These are phyloP conservation scores for Labyrinthula sp. DNA, from an alignment of 352 stramenopile genomes.

Conservation along the genomic window DNA sequence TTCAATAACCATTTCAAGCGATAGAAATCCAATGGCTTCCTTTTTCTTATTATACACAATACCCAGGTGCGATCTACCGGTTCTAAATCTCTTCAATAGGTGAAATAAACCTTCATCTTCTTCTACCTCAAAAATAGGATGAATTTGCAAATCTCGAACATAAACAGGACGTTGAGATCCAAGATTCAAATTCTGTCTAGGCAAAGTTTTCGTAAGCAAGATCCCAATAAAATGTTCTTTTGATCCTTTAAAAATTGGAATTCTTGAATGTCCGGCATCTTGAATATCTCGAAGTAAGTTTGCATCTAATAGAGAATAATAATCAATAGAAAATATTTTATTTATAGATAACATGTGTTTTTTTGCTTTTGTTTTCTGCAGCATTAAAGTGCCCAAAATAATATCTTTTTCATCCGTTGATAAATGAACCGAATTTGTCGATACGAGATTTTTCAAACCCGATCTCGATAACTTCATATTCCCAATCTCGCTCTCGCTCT, in stretches of 20 bases:
- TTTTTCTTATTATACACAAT: slow-evolving; percentile 26
- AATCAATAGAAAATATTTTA: slow-evolving; percentile 50
- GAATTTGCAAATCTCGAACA: slow-evolving; percentile 17
- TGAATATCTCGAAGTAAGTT: slow-evolving; percentile 49
- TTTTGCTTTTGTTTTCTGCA: slow-evolving; percentile 46
- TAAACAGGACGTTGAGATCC: slow-evolving; percentile 2
- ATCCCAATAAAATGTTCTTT: slow-evolving; percentile 41
- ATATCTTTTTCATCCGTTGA: slow-evolving; percentile 55
- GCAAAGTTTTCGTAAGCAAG: slow-evolving; percentile 51
- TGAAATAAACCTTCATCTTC: slow-evolving; percentile 46
- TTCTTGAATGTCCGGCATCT: slow-evolving; percentile 47
- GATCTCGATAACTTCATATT: slow-evolving; percentile 15
- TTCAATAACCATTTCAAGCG: slow-evolving; percentile 56
- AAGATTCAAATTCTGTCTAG: slow-evolving; percentile 22
- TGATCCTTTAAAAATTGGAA: slow-evolving; percentile 43
- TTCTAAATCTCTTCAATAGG: slow-evolving; percentile 53
- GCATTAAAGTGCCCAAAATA: slow-evolving; percentile 53
- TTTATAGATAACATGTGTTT: slow-evolving; percentile 52
- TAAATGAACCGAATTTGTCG: slow-evolving; percentile 4
- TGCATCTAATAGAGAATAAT: slow-evolving; percentile 43
- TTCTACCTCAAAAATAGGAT: slow-evolving; percentile 10
- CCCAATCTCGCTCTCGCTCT: slow-evolving; percentile 8
- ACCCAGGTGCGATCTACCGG: slow-evolving; percentile 47
- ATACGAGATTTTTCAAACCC: slow-evolving; percentile 2
- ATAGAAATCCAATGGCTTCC: slow-evolving; percentile 46